These are phyloP conservation scores for Astragalus glycyphyllos DNA, from an alignment of 306 rosid species.

Conservation along the genomic window DNA sequence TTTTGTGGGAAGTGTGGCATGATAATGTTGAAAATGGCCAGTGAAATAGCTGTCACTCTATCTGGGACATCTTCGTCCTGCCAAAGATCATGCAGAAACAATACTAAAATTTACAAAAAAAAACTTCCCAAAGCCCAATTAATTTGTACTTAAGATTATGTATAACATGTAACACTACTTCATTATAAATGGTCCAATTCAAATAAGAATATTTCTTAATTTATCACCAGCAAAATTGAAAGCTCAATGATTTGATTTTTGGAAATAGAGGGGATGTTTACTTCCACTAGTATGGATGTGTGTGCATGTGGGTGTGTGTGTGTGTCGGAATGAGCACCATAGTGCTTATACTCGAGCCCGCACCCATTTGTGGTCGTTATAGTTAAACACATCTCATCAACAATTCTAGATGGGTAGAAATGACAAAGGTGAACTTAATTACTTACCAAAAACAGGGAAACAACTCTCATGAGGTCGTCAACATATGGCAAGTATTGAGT, in stretches of 20 bases:
- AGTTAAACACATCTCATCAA: too few relatives aligned
- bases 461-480: neutral
- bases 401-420: too few relatives aligned
- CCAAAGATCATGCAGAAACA: neutral
- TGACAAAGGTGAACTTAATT: neutral
- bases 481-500: neutral
- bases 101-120: slow-evolving; percentile 5
- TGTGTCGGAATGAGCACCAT: too few relatives aligned
- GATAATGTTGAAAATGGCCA: slow-evolving; percentile 12
- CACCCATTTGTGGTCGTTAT: too few relatives aligned
- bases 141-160: neutral
- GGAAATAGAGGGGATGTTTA: too few relatives aligned
- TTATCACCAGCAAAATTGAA: neutral
- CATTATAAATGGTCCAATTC: neutral
- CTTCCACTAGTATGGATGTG: too few relatives aligned
- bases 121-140: neutral
- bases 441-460: neutral
- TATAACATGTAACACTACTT: neutral
- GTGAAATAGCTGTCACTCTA: slow-evolving; percentile 14
- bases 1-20: slow-evolving; percentile 13
- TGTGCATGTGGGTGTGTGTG: too few relatives aligned
- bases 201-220: neutral
- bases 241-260: too few relatives aligned
- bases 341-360: too few relatives aligned
- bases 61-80: slow-evolving; percentile 6